A percentile compares a stretch with the other conserved stretches of the same genome.
Conservation (phyloP, 2,329 filamentous ascomycete species). For the Rhynchosporium agropyri region DNA sequence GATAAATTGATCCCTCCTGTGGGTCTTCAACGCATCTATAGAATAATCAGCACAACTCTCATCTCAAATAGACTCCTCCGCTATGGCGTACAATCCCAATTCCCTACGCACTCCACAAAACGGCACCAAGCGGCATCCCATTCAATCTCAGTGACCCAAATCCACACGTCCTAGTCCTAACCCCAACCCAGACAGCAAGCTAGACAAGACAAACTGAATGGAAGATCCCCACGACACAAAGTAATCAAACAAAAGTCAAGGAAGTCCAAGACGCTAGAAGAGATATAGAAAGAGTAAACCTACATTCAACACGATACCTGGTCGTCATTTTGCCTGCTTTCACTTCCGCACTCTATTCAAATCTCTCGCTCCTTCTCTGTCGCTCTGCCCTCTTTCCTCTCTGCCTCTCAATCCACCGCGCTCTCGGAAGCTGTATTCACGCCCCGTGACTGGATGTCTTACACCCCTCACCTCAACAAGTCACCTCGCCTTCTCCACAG, state of each 20-base stretch:
- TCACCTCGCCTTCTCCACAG: no score
- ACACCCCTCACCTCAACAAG: no score
- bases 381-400: not conserved
- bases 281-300: slow-evolving; percentile 26
- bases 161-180: not conserved
- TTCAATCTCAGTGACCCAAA: not conserved
- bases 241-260: not conserved
- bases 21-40: slow-evolving; percentile 73
- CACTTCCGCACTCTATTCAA: not conserved
- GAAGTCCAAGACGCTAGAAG: not conserved
- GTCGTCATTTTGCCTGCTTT: slow-evolving; percentile 55
- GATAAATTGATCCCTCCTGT: slow-evolving; percentile 88
- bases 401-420: not conserved
- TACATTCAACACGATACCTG: slow-evolving; percentile 74
- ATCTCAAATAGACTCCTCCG: not conserved
- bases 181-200: not conserved
- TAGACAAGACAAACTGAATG: no score
- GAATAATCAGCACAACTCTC: slow-evolving; percentile 11
- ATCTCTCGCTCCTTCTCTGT: not conserved
- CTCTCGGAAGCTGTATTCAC: not conserved
- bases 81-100: not conserved
- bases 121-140: no score
- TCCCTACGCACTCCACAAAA: no score
- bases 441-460: no score
- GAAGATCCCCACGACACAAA: not conserved